phyloP scores from a whole-genome alignment of 768 basidiomycete genomes.

The Crassisporium funariophilum region DNA sequence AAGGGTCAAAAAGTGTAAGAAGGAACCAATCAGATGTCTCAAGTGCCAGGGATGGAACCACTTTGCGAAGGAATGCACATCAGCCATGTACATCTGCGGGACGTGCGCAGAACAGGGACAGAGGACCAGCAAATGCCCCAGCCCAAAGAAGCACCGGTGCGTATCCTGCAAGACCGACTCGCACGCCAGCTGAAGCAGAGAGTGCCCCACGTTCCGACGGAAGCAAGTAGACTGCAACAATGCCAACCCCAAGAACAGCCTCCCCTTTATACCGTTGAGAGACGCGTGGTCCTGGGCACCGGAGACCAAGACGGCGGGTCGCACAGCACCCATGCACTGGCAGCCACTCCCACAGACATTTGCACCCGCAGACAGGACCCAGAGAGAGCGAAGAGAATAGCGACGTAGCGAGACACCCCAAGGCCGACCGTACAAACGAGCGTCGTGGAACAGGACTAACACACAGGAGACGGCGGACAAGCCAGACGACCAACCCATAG shows the following conservation, averaged over 20 bases:
- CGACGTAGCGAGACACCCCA: too few species aligned
- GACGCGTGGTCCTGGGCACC: conserved; percentile 18
- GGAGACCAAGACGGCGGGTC: neutral
- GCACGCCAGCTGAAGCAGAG: conserved; percentile 22
- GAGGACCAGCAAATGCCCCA: conserved; percentile 7
- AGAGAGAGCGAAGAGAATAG: too few species aligned
- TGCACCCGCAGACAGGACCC: too few species aligned
- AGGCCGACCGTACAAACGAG: too few species aligned
- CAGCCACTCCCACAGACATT: neutral
- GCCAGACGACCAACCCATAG: too few species aligned
- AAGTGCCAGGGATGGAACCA: conserved; percentile 25
- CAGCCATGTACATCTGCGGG: conserved; percentile 12
- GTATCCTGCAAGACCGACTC: conserved; percentile 12
- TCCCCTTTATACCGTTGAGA: conserved; percentile 18
- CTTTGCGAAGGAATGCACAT: conserved; percentile 16
- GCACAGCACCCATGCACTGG: neutral
- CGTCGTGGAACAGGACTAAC: too few species aligned
- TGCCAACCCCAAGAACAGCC: conserved; percentile 16
- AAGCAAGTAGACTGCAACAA: conserved; percentile 13
- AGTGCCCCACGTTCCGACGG: conserved; percentile 18
- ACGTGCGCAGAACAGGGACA: conserved; percentile 13
- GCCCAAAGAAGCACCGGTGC: conserved; percentile 3
- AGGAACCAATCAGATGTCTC: conserved; percentile 18
- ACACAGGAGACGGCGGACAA: too few species aligned
- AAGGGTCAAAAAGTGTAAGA: conserved; percentile 10